Evolutionary conservation across 306 rosid species (phyloP).

Genomic region (Delonix regia): DNA sequence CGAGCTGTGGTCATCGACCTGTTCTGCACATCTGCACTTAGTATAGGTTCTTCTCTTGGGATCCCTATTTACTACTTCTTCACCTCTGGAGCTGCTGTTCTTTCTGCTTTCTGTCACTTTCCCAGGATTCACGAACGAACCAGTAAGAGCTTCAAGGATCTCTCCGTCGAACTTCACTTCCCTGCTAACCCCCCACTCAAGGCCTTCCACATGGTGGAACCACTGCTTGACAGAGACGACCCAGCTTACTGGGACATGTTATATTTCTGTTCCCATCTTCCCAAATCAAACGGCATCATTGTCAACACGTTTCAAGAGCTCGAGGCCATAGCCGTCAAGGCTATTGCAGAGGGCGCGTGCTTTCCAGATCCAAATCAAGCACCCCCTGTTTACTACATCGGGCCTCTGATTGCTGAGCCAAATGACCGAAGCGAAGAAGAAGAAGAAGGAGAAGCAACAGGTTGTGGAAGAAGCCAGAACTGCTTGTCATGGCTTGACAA

Average conservation of each 20-base stretch:
- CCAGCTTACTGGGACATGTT: conserved; percentile 26
- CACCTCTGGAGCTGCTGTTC: conserved; percentile 34
- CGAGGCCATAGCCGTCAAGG: conserved; percentile 17
- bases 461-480: no score
- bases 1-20: conserved; percentile 40
- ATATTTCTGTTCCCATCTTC: conserved; percentile 7
- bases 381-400: conserved; percentile 26
- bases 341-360: conserved; percentile 5
- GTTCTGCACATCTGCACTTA: conserved; percentile 34
- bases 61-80: conserved; percentile 41
- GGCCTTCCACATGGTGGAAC: conserved; percentile 13
- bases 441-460: background rate
- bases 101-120: background rate
- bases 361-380: conserved; percentile 21
- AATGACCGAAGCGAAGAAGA: background rate
- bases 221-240: background rate
- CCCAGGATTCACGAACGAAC: conserved; percentile 25
- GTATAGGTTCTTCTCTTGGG: conserved; percentile 4
- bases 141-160: conserved; percentile 28
- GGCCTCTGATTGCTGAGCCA: conserved; percentile 17
- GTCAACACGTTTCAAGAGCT: conserved; percentile 31
- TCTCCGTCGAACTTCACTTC: background rate
- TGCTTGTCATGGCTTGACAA: conserved; percentile 26
- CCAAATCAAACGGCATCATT: conserved; percentile 26
- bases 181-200: conserved; percentile 31